These are phyloP conservation scores for Cynanchum wilfordii DNA, from an alignment of 257 asterid species.

Conservation along the genomic window DNA sequence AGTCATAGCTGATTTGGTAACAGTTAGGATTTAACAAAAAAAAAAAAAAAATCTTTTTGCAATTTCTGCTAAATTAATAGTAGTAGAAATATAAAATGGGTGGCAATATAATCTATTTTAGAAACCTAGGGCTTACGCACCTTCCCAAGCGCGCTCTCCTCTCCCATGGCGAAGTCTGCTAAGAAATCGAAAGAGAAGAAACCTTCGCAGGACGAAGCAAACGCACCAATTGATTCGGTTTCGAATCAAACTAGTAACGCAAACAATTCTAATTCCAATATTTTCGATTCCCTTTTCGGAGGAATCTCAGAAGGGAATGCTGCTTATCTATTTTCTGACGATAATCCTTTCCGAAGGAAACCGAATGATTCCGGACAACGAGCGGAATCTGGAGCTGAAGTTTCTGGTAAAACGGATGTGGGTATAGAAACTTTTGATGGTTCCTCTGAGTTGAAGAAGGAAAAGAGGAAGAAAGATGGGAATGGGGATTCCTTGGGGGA, in stretches of 20 bases:
- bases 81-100: no score
- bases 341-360: slow-evolving; percentile 70
- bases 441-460: slow-evolving; percentile 25
- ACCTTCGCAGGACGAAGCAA: neutral
- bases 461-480: slow-evolving; percentile 37
- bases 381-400: neutral
- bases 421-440: slow-evolving; percentile 21
- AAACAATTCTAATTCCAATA: slow-evolving; percentile 29
- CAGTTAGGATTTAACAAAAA: no score
- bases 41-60: no score
- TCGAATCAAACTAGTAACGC: slow-evolving; percentile 22
- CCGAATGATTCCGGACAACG: slow-evolving; percentile 22
- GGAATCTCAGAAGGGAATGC: slow-evolving; percentile 32
- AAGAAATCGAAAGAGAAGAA: slow-evolving; percentile 16
- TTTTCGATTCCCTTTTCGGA: slow-evolving; percentile 61
- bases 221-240: neutral
- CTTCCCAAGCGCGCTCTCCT: neutral
- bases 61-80: no score
- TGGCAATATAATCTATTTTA: neutral
- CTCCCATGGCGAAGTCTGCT: slow-evolving; percentile 21
- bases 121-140: neutral
- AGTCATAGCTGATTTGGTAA: no score
- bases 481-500: slow-evolving; percentile 22
- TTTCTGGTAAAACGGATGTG: slow-evolving; percentile 1
- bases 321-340: slow-evolving; percentile 57